These are phyloP conservation scores for Puccinellia tenuiflora DNA, from an alignment of 176 grass and related monocot species.

Conservation along the genomic window DNA sequence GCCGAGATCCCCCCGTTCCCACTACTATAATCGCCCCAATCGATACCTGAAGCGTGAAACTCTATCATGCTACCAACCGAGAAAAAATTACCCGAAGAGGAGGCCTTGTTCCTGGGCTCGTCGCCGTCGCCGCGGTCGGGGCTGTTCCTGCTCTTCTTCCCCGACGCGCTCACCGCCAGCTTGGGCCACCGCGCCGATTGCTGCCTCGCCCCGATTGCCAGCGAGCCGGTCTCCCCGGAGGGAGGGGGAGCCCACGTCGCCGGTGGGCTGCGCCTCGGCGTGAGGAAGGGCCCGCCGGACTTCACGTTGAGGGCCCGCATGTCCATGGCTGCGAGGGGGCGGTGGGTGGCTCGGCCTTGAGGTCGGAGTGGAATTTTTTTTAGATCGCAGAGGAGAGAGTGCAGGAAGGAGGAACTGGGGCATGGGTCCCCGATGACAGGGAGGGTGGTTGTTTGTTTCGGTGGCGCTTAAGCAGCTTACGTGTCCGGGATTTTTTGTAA, in stretches of 20 bases:
- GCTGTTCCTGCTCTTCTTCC: constrained; percentile 44
- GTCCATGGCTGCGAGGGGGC: constrained; percentile 31
- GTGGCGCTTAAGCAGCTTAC: neutral
- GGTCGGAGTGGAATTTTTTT: neutral
- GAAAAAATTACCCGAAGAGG: constrained; percentile 31
- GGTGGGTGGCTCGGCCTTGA: neutral
- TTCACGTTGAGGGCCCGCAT: constrained; percentile 59
- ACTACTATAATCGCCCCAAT: neutral
- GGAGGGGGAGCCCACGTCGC: neutral
- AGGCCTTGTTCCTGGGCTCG: constrained; percentile 27
- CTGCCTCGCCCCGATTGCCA: neutral
- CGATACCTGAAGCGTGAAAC: neutral
- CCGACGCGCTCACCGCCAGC: constrained; percentile 47
- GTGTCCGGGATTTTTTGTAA: neutral
- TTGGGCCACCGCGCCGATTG: constrained; percentile 28
- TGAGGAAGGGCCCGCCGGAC: constrained; percentile 26
- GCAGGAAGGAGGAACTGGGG: neutral
- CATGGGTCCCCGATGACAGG: neutral
- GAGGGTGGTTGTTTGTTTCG: neutral
- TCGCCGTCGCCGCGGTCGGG: constrained; percentile 34
- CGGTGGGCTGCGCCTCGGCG: constrained; percentile 5
- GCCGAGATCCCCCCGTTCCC: constrained; percentile 23
- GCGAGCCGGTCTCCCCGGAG: constrained; percentile 17
- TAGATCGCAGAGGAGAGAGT: neutral
- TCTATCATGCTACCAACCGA: neutral